Evolutionary conservation across 192 early-diverging fungal genomes (phyloP).

Genomic region (Linnemannia exigua): DNA sequence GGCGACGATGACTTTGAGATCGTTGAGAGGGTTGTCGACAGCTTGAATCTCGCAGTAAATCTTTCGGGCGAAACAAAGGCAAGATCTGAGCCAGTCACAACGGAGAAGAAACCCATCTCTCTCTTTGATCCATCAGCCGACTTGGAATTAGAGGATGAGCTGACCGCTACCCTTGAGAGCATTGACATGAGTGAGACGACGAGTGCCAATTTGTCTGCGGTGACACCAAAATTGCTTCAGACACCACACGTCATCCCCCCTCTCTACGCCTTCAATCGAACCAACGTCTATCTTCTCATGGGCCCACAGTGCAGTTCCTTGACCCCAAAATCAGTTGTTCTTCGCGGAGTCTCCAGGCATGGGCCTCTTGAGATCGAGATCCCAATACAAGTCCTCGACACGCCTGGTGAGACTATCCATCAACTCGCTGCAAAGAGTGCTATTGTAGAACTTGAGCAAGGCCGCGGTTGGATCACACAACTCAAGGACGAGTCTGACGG

Average conservation of each 20-base stretch:
- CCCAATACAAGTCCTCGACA: slow-evolving; percentile 39
- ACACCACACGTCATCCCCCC: slow-evolving; percentile 53
- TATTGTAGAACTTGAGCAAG: slow-evolving; percentile 62
- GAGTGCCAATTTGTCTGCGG: no score
- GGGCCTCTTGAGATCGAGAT: slow-evolving; percentile 59
- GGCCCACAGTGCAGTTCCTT: slow-evolving; percentile 21
- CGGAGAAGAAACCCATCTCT: no score
- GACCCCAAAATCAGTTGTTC: slow-evolving; percentile 42
- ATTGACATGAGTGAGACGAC: no score
- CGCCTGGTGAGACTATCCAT: slow-evolving; percentile 46
- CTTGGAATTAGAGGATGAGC: no score
- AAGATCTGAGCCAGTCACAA: no score
- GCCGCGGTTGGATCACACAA: slow-evolving; percentile 56
- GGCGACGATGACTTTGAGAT: no score
- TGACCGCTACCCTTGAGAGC: no score
- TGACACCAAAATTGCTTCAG: slow-evolving; percentile 46
- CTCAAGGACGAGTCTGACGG: slow-evolving; percentile 5
- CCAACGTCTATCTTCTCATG: slow-evolving; percentile 58
- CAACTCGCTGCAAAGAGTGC: slow-evolving; percentile 59
- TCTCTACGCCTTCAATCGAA: slow-evolving; percentile 51
- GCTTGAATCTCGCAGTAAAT: no score
- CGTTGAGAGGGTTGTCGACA: no score
- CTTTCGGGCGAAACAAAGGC: no score
- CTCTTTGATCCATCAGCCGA: no score
- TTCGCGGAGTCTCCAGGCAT: slow-evolving; percentile 43